phyloP scores from a whole-genome alignment of 139 green algal species.

The Trebouxia sp. region DNA sequence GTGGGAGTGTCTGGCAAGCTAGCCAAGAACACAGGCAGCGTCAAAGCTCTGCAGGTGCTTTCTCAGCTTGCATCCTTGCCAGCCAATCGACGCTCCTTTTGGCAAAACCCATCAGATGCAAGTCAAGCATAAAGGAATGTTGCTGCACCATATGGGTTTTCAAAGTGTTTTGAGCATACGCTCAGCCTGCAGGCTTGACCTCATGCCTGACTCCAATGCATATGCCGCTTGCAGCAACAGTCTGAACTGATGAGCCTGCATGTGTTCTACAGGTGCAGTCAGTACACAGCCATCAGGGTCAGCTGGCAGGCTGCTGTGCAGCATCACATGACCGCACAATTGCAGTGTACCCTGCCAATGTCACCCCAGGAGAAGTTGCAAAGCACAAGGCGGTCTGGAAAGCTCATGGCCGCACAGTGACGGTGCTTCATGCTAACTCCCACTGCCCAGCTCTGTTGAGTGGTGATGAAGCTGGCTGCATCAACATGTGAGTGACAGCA shows the following conservation, averaged over 20 bases:
- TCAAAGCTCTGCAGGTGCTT: slow-evolving; percentile 11
- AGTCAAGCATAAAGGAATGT: too few species aligned
- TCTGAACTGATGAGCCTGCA: too few species aligned
- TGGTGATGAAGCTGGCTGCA: slow-evolving; percentile 49
- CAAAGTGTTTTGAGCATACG: too few species aligned
- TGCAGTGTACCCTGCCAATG: slow-evolving; percentile 38
- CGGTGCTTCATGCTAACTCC: slow-evolving; percentile 43
- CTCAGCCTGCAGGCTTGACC: too few species aligned
- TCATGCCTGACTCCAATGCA: too few species aligned
- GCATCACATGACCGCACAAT: slow-evolving; percentile 43
- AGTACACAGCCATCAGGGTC: slow-evolving; percentile 57
- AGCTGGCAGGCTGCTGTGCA: slow-evolving; percentile 44
- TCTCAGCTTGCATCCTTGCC: too few species aligned
- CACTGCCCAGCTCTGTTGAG: slow-evolving; percentile 51
- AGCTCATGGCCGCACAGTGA: slow-evolving; percentile 53
- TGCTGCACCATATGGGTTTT: too few species aligned
- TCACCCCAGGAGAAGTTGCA: not conserved
- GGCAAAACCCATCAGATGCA: too few species aligned
- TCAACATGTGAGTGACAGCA: slow-evolving; percentile 48
- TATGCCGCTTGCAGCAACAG: too few species aligned
- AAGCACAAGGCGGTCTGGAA: slow-evolving; percentile 52
- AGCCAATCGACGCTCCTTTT: too few species aligned
- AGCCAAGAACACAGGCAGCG: slow-evolving; percentile 14
- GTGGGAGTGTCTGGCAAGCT: not conserved
- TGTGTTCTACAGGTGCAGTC: slow-evolving; percentile 57